phyloP scores from a whole-genome alignment of 177 flowering plant genomes.

The Vitis hybrid region DNA sequence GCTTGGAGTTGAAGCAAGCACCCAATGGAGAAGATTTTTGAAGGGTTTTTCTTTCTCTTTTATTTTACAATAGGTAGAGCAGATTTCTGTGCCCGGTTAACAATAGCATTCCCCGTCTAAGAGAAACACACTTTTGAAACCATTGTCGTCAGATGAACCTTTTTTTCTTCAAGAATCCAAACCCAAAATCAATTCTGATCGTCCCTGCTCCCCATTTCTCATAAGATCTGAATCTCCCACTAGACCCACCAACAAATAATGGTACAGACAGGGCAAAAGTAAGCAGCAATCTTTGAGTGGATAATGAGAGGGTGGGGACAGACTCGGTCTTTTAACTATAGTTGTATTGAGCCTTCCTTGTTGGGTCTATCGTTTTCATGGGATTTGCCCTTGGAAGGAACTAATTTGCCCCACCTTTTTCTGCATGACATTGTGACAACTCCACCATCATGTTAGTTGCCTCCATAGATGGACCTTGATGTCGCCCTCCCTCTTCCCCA shows the following conservation, averaged over 20 bases:
- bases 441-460: constrained; percentile 46
- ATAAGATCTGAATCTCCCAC: constrained; percentile 20
- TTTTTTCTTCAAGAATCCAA: constrained; percentile 28
- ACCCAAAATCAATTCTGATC: constrained; percentile 26
- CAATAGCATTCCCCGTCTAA: neutral
- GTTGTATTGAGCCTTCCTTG: constrained; percentile 28
- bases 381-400: constrained; percentile 20
- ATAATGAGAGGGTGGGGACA: constrained; percentile 26
- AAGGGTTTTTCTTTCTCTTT: neutral
- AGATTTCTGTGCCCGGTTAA: neutral
- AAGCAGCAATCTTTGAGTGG: constrained; percentile 31
- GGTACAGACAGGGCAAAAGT: constrained; percentile 23
- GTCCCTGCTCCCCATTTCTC: constrained; percentile 35
- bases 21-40: too few relatives aligned
- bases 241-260: constrained; percentile 40
- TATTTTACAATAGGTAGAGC: neutral
- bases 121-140: constrained; percentile 15
- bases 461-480: constrained; percentile 25
- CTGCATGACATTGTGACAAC: constrained; percentile 34
- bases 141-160: constrained; percentile 3
- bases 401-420: constrained; percentile 21
- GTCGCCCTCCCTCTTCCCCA: constrained; percentile 15
- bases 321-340: constrained; percentile 4
- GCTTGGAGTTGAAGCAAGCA: too few relatives aligned
- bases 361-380: constrained; percentile 40